Conservation (phyloP, 139 green algal species). For the Parachlorella kessleri region DNA sequence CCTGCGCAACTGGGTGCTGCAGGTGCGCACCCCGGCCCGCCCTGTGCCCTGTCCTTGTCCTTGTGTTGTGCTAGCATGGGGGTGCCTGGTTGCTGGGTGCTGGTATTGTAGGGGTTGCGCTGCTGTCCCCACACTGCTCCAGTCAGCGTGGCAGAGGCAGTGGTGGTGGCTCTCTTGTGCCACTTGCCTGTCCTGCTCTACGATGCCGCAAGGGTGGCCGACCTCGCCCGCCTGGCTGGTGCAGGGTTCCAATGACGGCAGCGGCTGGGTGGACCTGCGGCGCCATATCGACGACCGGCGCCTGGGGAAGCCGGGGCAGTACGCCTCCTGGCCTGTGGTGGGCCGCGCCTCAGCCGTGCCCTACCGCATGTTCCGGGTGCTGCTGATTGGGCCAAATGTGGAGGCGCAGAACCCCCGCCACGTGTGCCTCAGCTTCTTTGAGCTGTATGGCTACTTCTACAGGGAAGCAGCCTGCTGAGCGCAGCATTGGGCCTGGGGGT, state of each 20-base stretch:
- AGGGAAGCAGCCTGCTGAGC: not conserved
- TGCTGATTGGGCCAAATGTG: constrained; percentile 55
- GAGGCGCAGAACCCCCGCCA: constrained; percentile 37
- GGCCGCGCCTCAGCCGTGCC: constrained; percentile 56
- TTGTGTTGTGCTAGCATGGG: too few species aligned
- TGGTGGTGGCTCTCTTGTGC: too few species aligned
- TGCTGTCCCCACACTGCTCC: not conserved
- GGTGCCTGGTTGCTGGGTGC: too few species aligned
- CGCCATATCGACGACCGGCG: constrained; percentile 65
- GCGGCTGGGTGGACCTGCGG: constrained; percentile 67
- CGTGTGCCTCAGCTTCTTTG: constrained; percentile 70
- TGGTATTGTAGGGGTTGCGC: too few species aligned
- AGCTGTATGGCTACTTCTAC: constrained; percentile 83
- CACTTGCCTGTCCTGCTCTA: too few species aligned
- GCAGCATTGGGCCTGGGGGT: too few species aligned
- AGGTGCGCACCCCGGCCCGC: constrained; percentile 56
- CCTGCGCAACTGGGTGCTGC: constrained; percentile 76
- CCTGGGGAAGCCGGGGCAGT: constrained; percentile 74
- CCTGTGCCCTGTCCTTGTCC: too few species aligned
- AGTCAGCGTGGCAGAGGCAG: not conserved
- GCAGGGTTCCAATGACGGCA: constrained; percentile 76
- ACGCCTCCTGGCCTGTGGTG: constrained; percentile 79
- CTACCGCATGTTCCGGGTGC: constrained; percentile 77
- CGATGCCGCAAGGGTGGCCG: too few species aligned
- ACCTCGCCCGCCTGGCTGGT: too few species aligned